Evolutionary conservation across 495 filamentous ascomycete species (phyloP).

Genomic region (Neurospora sp.): DNA sequence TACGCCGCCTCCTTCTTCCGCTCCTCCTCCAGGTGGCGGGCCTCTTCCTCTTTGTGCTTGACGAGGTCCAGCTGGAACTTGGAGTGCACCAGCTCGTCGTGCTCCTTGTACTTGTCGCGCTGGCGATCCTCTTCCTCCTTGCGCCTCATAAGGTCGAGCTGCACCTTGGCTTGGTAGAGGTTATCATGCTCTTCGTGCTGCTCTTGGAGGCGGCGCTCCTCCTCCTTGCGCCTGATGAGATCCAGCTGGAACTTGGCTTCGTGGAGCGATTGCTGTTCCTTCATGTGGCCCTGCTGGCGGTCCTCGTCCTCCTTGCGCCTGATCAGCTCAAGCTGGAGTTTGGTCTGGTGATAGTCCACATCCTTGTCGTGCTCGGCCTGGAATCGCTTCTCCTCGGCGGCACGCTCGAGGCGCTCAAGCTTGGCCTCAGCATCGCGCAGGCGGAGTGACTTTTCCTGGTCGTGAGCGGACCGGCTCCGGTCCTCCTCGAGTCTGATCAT

Average conservation of each 20-base stretch:
- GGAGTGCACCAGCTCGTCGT: constrained; percentile 44
- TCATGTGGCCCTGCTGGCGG: constrained; percentile 14
- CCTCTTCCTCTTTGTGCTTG: constrained; percentile 20
- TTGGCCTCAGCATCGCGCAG: neutral
- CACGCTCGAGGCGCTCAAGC: neutral
- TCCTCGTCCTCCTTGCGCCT: constrained; percentile 35
- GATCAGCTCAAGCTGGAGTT: constrained; percentile 19
- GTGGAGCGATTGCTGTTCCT: constrained; percentile 20
- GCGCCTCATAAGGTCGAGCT: constrained; percentile 22
- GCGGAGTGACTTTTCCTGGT: constrained; percentile 8
- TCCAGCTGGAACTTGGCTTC: constrained; percentile 17
- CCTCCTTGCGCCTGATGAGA: constrained; percentile 20
- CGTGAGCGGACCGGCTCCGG: constrained; percentile 10
- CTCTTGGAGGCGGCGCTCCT: constrained; percentile 29
- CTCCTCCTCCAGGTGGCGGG: constrained; percentile 36
- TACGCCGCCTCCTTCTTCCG: constrained; percentile 38
- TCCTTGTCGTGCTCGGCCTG: constrained; percentile 3
- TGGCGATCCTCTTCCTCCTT: constrained; percentile 32
- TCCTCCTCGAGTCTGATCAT: constrained; percentile 8
- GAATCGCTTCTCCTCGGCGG: neutral
- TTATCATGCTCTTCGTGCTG: constrained; percentile 30
- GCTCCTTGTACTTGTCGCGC: constrained; percentile 25
- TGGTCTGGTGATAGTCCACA: constrained; percentile 6
- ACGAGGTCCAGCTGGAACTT: constrained; percentile 9
- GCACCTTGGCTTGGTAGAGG: constrained; percentile 33